Base-by-base conservation (phyloP, 2,329 filamentous ascomycete species). In the Raffaelea ambrosiae region DNA sequence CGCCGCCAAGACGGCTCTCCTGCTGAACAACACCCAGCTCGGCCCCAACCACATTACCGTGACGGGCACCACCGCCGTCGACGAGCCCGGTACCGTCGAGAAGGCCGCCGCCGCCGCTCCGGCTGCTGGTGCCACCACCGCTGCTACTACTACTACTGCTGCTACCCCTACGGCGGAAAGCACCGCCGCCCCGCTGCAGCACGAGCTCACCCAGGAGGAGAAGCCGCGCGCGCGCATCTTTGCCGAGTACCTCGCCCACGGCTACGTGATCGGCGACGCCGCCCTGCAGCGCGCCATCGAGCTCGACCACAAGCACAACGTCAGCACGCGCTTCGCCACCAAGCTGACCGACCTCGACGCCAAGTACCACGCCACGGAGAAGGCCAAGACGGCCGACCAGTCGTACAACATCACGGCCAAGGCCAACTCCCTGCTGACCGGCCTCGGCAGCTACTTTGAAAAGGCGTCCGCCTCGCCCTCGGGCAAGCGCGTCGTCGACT, bases 11-110 rank as follows among this genome's bases (percentile, higher is more conserved):
- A 98, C 93, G 20, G 93, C 93, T 22, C 86, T 96, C 38, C 86
- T 98, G 51, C 83, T 98, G 55, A 91, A 97, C 72, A 94, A 95
- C 75, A 98, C 93, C 46, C 86, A 95, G 69, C 85, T 98, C 44
- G 90, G 90, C 54, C 71, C 84, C 51, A 88, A 90, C 56, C 82
- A 93, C 61, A 94, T 98, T 63, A 75, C 80, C 49, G 79, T 89
- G 43, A 78, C 83, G 40, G 77, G 81, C 54, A 77, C 78, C 44
- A 73, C 84, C 54, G 83, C 82, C 55, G 71, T 74, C 46, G 74
- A 77, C 43, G 80, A 85, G 55, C 70, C 72, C 47, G n/a, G n/a
- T n/a, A n/a, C n/a, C n/a, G n/a, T n/a, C n/a, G 69, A 78, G 43
- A 73, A 71, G 51, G 71, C 75, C 48, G 74, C 76, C 8, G 16